phyloP scores from a whole-genome alignment of 2,329 filamentous ascomycete species.

The Cytospora schulzeri region DNA sequence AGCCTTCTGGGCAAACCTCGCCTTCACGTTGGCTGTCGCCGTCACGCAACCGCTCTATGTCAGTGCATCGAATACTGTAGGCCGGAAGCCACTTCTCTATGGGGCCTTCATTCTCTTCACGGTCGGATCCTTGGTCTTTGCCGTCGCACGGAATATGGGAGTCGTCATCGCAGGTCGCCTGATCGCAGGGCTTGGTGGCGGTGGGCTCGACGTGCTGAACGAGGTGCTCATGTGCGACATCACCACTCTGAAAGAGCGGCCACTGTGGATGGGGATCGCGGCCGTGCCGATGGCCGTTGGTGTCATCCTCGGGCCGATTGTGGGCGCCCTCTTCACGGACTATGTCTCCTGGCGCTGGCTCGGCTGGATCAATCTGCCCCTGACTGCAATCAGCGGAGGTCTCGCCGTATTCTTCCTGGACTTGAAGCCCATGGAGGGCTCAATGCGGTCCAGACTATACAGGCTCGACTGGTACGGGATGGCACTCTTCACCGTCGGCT shows the following conservation, averaged over 20 bases:
- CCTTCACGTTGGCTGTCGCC: conserved; percentile 32
- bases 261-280: conserved; percentile 34
- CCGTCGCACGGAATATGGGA: conserved; percentile 32
- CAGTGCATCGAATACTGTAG: conserved; percentile 36
- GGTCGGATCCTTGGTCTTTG: conserved; percentile 39
- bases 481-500: conserved; percentile 32
- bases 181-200: conserved; percentile 36
- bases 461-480: conserved; percentile 39
- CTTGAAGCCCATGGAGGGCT: conserved; percentile 25
- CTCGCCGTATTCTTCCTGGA: conserved; percentile 30
- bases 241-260: conserved; percentile 36
- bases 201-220: conserved; percentile 36
- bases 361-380: conserved; percentile 37
- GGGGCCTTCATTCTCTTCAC: conserved; percentile 39
- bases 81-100: conserved; percentile 37
- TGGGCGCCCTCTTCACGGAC: conserved; percentile 36
- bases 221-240: conserved; percentile 39
- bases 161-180: conserved; percentile 33
- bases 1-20: conserved; percentile 40
- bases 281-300: conserved; percentile 34
- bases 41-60: conserved; percentile 33
- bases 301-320: conserved; percentile 33
- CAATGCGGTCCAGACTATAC: conserved; percentile 22
- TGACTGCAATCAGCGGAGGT: conserved; percentile 29
- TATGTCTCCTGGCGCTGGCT: conserved; percentile 35